These are phyloP conservation scores for Kwoniella mangroviensis DNA, from an alignment of 768 basidiomycete genomes.

Conservation along the genomic window DNA sequence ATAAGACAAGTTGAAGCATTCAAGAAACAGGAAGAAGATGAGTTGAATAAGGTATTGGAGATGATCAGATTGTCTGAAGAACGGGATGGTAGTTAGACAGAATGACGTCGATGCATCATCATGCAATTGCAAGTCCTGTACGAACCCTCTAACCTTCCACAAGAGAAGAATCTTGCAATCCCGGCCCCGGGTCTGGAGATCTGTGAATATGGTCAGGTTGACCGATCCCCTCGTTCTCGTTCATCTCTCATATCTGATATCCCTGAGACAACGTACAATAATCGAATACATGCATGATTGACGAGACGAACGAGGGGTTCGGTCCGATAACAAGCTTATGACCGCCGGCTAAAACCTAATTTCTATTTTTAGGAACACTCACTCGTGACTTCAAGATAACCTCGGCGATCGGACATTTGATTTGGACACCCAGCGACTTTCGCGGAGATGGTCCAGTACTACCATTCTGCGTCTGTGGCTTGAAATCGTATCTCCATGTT, in stretches of 20 bases:
- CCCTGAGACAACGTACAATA: no score
- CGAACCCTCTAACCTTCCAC: no score
- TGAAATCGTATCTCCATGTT: no score
- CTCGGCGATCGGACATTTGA: not conserved
- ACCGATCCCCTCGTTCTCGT: no score
- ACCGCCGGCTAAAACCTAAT: not conserved
- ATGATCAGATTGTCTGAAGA: slow-evolving; percentile 42
- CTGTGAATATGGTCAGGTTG: no score
- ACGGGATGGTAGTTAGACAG: slow-evolving; percentile 4
- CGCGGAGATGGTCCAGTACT: not conserved
- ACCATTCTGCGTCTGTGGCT: no score
- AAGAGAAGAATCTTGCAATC: no score
- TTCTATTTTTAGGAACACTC: not conserved
- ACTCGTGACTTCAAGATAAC: not conserved
- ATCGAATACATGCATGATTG: not conserved
- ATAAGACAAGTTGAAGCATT: slow-evolving; percentile 37
- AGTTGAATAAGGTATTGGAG: slow-evolving; percentile 42
- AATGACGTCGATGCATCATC: not conserved
- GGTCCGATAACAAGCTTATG: not conserved
- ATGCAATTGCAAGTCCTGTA: no score
- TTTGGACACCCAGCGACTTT: not conserved
- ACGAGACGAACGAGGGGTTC: not conserved
- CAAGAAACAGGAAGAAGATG: slow-evolving; percentile 36
- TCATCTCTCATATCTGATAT: no score
- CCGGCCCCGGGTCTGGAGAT: no score